Evolutionary conservation across 306 rosid species (phyloP), one percentile per base, ranked within the genome.

Genomic region (Cicer bijugum): DNA sequence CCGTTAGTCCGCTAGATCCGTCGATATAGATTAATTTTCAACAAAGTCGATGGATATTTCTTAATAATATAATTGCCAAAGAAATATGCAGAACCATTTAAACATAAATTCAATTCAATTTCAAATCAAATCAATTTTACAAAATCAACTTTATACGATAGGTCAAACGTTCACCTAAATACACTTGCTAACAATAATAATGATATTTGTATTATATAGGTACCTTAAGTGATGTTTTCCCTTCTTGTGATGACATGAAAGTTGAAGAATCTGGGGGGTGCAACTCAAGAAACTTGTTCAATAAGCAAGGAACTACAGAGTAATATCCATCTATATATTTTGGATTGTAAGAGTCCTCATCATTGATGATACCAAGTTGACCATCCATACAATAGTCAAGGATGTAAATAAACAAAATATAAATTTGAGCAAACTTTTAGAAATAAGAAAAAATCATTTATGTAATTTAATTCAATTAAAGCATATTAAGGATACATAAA

Each of bases 331-430:
- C 69, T 16, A 69, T 70, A 65, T 78, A 67, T 11, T 77, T 89
- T 60, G 82, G 79, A 16, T 79, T 71, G 35, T 23, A 42, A 0
- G 80, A 74, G 66, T 85, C 86, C 76, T 85, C 96, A 67, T 84
- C 92, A 40, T 71, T 78, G 9, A 74, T 74, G 7, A 76, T 74
- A 69, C 98, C 97, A 72, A 93, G 97, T 93, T 93, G 98, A 82
- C 98, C 98, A 80, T 89, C 98, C 85, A 78, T 88, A 62, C 64
- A 81, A 53, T n/a, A 78, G 98, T 93, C 83, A 88, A 88, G 97
- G 89, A 85, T 69, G 44, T 38, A 59, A 56, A 47, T 56, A 68
- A 14, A 64, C 11, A 74, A 11, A 23, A 10, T 23, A 72, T 48
- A 66, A 43, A 78, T 56, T 35, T 66, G 52, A 77, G 68, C 3